phyloP scores from a whole-genome alignment of 2,329 filamentous ascomycete genomes.

The Nemania sp. region DNA sequence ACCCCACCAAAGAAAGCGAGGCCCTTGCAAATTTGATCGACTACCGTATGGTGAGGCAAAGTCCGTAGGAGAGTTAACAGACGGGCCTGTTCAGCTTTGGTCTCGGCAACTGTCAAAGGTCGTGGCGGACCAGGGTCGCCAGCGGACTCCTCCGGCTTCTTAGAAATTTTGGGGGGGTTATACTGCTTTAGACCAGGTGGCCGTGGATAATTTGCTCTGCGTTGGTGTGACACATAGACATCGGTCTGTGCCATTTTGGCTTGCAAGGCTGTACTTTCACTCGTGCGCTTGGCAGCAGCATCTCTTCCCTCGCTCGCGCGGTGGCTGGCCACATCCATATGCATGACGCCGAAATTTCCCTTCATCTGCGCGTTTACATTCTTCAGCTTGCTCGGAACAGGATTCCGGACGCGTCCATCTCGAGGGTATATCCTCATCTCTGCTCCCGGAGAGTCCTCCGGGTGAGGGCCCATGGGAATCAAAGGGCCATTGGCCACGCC shows the following conservation, averaged over 20 bases:
- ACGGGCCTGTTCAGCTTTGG: constrained; percentile 62
- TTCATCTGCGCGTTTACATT: constrained; percentile 59
- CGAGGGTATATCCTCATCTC: constrained; percentile 40
- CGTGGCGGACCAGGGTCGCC: constrained; percentile 25
- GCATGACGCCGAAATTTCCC: constrained; percentile 66
- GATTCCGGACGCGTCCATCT: constrained; percentile 58
- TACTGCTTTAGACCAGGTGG: constrained; percentile 37
- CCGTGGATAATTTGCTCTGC: constrained; percentile 43
- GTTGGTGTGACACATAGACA: constrained; percentile 55
- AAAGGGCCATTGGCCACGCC: constrained; percentile 32
- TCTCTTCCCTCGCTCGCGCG: constrained; percentile 53
- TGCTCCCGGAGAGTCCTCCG: constrained; percentile 29
- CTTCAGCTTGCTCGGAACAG: constrained; percentile 65
- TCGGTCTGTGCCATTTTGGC: constrained; percentile 59
- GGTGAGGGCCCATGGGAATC: constrained; percentile 25
- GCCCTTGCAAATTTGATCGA: constrained; percentile 65
- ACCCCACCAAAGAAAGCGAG: constrained; percentile 66
- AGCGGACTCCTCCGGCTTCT: constrained; percentile 27
- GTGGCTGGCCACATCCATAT: constrained; percentile 55
- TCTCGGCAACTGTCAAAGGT: constrained; percentile 50
- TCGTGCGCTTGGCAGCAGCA: constrained; percentile 62
- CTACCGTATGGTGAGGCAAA: constrained; percentile 58
- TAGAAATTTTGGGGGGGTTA: constrained; percentile 29
- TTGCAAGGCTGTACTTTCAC: constrained; percentile 62
- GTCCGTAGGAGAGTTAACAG: constrained; percentile 60